Conservation (phyloP, 305 asterid species). For the Fraxinus albicans region DNA sequence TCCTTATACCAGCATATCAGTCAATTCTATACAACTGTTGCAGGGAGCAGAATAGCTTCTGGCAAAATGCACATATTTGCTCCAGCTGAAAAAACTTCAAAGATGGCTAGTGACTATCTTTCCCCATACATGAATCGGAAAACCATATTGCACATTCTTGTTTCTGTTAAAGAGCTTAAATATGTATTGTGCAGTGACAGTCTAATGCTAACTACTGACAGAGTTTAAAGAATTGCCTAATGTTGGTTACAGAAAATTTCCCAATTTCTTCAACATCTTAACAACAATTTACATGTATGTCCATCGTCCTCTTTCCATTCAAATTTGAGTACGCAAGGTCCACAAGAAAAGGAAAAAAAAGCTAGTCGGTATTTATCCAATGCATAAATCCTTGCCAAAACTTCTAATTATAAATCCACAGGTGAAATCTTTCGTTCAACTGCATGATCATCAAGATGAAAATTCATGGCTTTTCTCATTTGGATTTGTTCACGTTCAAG, state of each 20-base stretch:
- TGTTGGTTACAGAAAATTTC: background rate
- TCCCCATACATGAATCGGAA: background rate
- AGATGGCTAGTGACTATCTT: background rate
- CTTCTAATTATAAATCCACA: background rate
- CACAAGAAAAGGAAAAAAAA: background rate
- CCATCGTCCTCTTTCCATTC: background rate
- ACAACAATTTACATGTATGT: background rate
- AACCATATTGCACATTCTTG: background rate
- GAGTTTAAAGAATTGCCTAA: background rate
- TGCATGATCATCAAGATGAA: background rate
- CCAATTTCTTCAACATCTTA: background rate
- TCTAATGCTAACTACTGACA: background rate
- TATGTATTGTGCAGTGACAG: background rate
- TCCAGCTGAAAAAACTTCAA: background rate
- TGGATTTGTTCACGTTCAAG: background rate
- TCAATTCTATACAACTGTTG: constrained; percentile 42
- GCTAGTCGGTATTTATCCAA: background rate
- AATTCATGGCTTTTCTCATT: background rate
- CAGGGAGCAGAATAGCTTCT: constrained; percentile 47
- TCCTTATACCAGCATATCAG: constrained; percentile 40
- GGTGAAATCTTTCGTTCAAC: background rate
- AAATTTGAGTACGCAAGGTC: background rate
- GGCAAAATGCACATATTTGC: constrained; percentile 33
- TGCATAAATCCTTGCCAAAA: background rate
- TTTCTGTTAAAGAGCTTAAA: background rate